A percentile compares a stretch with the other conserved stretches of the same genome.
phyloP scores from a whole-genome alignment of 2,329 filamentous ascomycete species.

The Raffaelea deltoideospora region DNA sequence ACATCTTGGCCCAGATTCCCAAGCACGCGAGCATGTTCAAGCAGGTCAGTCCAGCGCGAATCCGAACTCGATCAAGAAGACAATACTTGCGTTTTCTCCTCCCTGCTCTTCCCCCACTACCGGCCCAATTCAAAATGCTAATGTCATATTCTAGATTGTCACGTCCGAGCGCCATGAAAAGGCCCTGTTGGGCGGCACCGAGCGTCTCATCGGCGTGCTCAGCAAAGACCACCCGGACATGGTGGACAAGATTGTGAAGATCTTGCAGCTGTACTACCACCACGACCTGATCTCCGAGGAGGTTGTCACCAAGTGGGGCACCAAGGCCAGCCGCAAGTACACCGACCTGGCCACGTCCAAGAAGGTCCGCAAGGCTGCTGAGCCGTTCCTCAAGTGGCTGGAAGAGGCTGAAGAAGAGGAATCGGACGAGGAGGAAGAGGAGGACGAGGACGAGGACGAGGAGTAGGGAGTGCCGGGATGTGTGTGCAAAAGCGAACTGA shows the following conservation, averaged over 20 bases:
- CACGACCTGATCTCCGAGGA: constrained; percentile 82
- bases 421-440: constrained; percentile 31
- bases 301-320: constrained; percentile 76
- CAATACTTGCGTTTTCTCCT: no score
- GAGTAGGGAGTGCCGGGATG: no score
- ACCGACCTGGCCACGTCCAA: constrained; percentile 78
- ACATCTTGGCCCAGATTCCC: constrained; percentile 75
- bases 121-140: no score
- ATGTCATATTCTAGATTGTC: constrained; percentile 45
- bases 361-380: constrained; percentile 89
- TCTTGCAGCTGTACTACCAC: constrained; percentile 82
- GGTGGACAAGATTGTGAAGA: constrained; percentile 60
- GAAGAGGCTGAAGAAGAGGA: constrained; percentile 63
- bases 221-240: constrained; percentile 69
- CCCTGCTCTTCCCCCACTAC: not conserved
- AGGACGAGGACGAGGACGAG: constrained; percentile 41
- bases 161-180: constrained; percentile 90
- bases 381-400: constrained; percentile 91
- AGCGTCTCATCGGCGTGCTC: constrained; percentile 65
- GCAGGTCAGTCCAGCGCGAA: constrained; percentile 40
- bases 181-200: constrained; percentile 85
- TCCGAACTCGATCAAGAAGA: not conserved
- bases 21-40: constrained; percentile 76
- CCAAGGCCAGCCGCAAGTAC: constrained; percentile 97
- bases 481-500: no score